Conservation (phyloP, 2,329 filamentous ascomycete species). For the Geoglossum cookeanum region DNA sequence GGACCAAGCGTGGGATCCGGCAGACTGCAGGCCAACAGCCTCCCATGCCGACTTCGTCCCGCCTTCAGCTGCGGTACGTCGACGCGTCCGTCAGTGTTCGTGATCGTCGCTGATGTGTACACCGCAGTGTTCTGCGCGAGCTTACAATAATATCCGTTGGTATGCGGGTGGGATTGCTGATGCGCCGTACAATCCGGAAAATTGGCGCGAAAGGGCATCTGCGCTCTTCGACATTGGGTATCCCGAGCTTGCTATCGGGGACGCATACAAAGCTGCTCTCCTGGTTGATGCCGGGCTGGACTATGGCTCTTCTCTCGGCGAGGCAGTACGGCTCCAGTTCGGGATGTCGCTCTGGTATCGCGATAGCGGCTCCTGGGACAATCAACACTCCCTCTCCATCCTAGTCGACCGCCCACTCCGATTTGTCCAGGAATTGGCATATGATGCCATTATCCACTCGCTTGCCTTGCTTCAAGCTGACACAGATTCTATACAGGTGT, state of each 20-base stretch:
- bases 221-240: not conserved
- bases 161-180: not conserved
- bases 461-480: not conserved
- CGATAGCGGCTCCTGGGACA: conserved; percentile 12
- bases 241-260: not conserved
- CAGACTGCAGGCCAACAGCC: too few relatives aligned
- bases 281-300: not conserved
- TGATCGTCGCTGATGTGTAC: not conserved
- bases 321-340: conserved; percentile 10
- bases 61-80: too few relatives aligned
- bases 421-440: not conserved
- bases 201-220: not conserved
- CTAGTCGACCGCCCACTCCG: not conserved
- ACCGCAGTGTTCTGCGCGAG: not conserved
- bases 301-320: not conserved
- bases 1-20: too few relatives aligned
- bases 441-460: not conserved
- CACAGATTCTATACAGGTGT: not conserved
- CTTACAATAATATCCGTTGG: not conserved
- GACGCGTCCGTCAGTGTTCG: too few relatives aligned
- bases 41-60: too few relatives aligned
- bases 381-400: conserved; percentile 6
- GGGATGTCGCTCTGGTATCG: conserved; percentile 11
- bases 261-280: not conserved
- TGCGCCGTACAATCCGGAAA: not conserved